Evolutionary conservation across 345 rosid species (phyloP), one percentile per base, ranked within the genome.

Genomic region (Euclidium syriacum): DNA sequence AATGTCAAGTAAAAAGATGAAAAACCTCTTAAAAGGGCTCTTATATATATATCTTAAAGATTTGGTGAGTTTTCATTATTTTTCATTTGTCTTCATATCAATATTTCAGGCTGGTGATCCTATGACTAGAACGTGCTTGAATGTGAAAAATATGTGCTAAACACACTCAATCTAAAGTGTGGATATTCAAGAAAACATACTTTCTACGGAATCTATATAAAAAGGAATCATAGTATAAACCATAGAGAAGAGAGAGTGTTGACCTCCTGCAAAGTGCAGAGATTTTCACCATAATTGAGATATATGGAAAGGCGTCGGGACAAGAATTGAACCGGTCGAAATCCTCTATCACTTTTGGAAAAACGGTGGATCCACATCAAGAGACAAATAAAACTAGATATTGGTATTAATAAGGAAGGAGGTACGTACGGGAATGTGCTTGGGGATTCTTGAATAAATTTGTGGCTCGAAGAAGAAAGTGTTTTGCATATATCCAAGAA

Each of bases 1-100:
- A 49, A 29, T 39, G 65, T 50, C 65, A 58, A 67, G 35, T 20
- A 27, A 3, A 26, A 43, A 61, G 62, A 78, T 66, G 60, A 74
- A 82, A 75, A 81, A 79, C 53, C 76, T 87, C 39, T 38, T 79
- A 3, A 82, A 71, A 68, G 86, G 91, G 14, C 65, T 87, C 0
- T 79, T 74, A 67, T 76, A 67, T 76, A 67, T 51, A 67, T 87
- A 22, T 64, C 80, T 17, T 81, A 80, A 7, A 76, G 76, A 1
- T 84, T 84, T 50, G 82, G 86, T 86, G 50, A 10, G 46, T 62
- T 55, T 12, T 7, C 12, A 2, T 23, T 23, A 34, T 41, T 7
- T 41, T 34, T 17, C 26, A 5, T 34, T 32, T 47, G 7, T 20
- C 17, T 32, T 19, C n/a, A 7, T 12, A 17, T 39, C 22, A 8